Evolutionary conservation across 164 flowering plant species (phyloP).

Genomic region (Dillenia turbinata): DNA sequence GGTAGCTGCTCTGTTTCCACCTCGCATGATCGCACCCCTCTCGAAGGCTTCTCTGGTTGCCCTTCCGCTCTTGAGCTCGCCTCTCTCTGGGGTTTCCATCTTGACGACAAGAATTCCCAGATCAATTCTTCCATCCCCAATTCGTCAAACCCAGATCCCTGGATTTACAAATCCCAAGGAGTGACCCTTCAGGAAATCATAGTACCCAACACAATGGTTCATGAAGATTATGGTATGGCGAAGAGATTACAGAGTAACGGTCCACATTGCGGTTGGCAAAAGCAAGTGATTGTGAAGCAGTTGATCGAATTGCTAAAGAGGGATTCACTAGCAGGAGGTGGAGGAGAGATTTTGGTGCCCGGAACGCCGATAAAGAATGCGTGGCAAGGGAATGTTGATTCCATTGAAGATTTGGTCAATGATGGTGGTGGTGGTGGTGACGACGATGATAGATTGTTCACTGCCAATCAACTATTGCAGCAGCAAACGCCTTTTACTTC

Average conservation of each 20-base stretch:
- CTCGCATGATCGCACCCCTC: constrained; percentile 33
- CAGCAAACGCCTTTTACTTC: constrained; percentile 41
- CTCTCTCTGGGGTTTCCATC: constrained; percentile 49
- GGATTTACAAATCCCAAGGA: constrained; percentile 10
- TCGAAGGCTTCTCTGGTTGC: constrained; percentile 67
- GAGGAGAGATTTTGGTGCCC: constrained; percentile 25
- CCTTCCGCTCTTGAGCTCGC: constrained; percentile 54
- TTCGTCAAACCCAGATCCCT: constrained; percentile 3
- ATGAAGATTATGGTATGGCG: constrained; percentile 3
- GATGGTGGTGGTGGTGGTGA: background rate
- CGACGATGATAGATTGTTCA: constrained; percentile 9
- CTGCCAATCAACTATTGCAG: constrained; percentile 14
- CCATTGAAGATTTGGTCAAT: constrained; percentile 7
- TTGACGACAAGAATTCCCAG: constrained; percentile 17
- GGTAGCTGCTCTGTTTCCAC: constrained; percentile 41
- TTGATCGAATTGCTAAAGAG: constrained; percentile 49
- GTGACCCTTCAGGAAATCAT: constrained; percentile 37
- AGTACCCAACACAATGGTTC: constrained; percentile 30
- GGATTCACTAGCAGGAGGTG: constrained; percentile 23
- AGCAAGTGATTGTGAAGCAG: constrained; percentile 60
- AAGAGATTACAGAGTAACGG: constrained; percentile 15
- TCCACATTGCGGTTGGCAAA: constrained; percentile 43
- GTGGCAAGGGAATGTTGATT: constrained; percentile 11
- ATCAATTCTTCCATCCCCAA: constrained; percentile 4
- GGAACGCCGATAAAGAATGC: constrained; percentile 19